Conservation (phyloP, 257 asterid species). For the Salvia splendens region DNA sequence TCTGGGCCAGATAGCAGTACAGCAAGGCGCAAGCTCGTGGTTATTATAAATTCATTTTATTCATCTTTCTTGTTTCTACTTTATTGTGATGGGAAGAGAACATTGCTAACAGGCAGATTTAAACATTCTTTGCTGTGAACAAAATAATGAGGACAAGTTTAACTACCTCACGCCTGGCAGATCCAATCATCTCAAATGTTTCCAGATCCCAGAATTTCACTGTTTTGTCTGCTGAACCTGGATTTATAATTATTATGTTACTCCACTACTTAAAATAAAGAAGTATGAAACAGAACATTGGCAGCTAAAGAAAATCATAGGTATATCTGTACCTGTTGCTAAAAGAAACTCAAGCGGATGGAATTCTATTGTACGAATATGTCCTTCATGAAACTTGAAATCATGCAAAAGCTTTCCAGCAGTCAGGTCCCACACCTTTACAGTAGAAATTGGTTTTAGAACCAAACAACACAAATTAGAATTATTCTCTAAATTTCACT, state of each 20-base stretch:
- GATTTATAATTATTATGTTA: slow-evolving; percentile 28
- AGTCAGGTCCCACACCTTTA: slow-evolving; percentile 97
- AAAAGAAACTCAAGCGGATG: slow-evolving; percentile 96
- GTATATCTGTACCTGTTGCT: slow-evolving; percentile 73
- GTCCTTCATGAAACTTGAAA: slow-evolving; percentile 94
- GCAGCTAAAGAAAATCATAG: slow-evolving; percentile 16
- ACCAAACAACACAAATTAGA: slow-evolving; percentile 24
- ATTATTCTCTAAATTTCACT: slow-evolving; percentile 16
- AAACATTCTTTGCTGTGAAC: slow-evolving; percentile 5
- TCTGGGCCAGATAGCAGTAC: slow-evolving; percentile 17
- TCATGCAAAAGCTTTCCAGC: slow-evolving; percentile 99
- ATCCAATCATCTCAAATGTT: slow-evolving; percentile 98
- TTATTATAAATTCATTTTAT: not conserved
- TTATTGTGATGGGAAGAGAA: slow-evolving; percentile 19
- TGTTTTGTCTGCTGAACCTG: slow-evolving; percentile 98
- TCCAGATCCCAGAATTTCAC: slow-evolving; percentile 99
- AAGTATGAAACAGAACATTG: slow-evolving; percentile 20
- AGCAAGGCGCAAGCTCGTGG: not conserved
- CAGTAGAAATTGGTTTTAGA: slow-evolving; percentile 32
- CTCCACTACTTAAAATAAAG: slow-evolving; percentile 6
- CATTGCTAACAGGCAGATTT: slow-evolving; percentile 13
- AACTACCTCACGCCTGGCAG: slow-evolving; percentile 85
- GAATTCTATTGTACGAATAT: slow-evolving; percentile 84
- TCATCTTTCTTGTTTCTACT: slow-evolving; percentile 14
- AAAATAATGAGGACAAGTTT: slow-evolving; percentile 27